phyloP scores from a whole-genome alignment of 2,329 filamentous ascomycete genomes.

The Alternaria arbusti region DNA sequence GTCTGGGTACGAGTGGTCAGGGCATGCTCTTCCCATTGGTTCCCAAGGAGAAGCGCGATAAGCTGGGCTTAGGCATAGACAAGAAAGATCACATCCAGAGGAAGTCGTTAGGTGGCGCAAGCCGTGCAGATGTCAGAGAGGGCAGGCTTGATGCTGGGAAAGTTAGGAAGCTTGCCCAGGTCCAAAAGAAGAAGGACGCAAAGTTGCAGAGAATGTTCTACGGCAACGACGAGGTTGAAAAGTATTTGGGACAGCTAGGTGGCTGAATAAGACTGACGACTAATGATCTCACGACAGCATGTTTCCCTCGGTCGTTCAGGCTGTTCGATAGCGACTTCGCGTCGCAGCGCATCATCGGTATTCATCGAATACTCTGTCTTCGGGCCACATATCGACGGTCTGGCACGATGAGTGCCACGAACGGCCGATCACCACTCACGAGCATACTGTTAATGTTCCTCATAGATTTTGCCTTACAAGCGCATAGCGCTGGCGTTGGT shows the following conservation, averaged over 20 bases:
- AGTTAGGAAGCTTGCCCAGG: slow-evolving; percentile 65
- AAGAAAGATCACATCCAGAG: slow-evolving; percentile 50
- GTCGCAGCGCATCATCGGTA: neutral
- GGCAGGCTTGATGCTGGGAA: slow-evolving; percentile 71
- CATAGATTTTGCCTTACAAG: neutral
- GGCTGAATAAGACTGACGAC: neutral
- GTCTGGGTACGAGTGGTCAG: slow-evolving; percentile 71
- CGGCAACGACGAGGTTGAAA: slow-evolving; percentile 74
- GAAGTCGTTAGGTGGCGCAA: slow-evolving; percentile 41
- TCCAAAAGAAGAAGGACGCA: slow-evolving; percentile 68
- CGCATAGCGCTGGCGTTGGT: slow-evolving; percentile 5
- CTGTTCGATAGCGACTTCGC: neutral
- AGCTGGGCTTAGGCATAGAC: slow-evolving; percentile 71
- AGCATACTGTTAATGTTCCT: neutral
- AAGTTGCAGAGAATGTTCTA: slow-evolving; percentile 75
- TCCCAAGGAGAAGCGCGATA: slow-evolving; percentile 73
- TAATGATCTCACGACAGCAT: neutral
- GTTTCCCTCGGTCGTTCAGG: neutral
- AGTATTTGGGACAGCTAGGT: slow-evolving; percentile 65
- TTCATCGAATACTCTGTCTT: neutral
- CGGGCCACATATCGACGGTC: neutral
- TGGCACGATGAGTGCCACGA: neutral
- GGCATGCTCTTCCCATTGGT: slow-evolving; percentile 81
- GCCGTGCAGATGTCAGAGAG: slow-evolving; percentile 43
- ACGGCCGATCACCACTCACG: rapidly evolving